These are phyloP conservation scores for Syzygium oleosum DNA, from an alignment of 345 rosid species.

Conservation along the genomic window DNA sequence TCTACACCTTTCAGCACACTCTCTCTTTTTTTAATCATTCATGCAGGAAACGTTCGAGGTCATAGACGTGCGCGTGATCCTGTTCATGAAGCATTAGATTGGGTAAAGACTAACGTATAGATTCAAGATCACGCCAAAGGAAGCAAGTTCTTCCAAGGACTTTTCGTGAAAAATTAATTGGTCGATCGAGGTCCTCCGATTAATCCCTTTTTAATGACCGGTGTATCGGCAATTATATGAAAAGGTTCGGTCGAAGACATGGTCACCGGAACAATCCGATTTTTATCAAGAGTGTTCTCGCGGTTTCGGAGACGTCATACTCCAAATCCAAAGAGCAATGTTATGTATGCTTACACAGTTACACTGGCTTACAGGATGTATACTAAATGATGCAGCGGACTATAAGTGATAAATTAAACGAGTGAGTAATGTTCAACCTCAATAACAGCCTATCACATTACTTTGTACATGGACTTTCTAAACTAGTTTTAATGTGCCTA, in stretches of 20 bases:
- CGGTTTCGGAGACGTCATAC: fast-evolving
- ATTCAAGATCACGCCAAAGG: not conserved
- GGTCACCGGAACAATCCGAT: fast-evolving
- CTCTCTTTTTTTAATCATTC: not conserved
- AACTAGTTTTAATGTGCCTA: not conserved
- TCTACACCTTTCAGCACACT: not conserved
- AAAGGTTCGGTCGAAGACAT: not conserved
- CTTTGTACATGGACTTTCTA: not conserved
- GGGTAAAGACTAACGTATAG: not conserved
- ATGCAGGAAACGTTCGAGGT: not conserved
- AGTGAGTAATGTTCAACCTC: not conserved
- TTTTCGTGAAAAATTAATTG: not conserved
- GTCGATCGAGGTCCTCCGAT: not conserved
- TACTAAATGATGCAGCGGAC: not conserved
- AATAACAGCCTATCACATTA: fast-evolving
- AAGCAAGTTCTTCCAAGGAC: not conserved
- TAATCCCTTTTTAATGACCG: not conserved
- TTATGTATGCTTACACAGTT: not conserved
- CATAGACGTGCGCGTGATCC: not conserved
- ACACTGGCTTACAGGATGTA: not conserved
- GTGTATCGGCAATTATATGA: not conserved
- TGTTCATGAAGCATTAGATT: not conserved
- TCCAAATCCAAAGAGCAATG: not conserved
- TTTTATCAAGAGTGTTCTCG: fast-evolving
- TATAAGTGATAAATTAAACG: not conserved